Evolutionary conservation across 2,329 filamentous ascomycete genomes (phyloP), one percentile per base, ranked within the genome.

Genomic region (Claviceps spartinae): DNA sequence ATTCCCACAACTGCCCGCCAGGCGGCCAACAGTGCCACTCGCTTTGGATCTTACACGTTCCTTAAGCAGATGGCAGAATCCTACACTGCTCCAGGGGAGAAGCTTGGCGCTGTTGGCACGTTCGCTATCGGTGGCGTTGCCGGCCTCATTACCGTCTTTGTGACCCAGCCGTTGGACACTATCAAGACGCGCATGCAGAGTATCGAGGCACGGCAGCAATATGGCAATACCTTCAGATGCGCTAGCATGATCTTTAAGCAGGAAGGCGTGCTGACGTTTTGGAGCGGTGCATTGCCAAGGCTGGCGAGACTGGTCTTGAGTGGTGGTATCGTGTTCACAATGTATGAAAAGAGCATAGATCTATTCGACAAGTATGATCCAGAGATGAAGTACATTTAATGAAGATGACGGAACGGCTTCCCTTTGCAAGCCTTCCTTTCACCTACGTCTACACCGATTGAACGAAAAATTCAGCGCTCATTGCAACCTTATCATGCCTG

Each of bases 161-260:
- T 80, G 34, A 84, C 81, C 50, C 80, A 84, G 65, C 81, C 80
- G 20, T 72, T 98, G 44, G 93, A 98, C 67, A 97, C 91, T 0
- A 79, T 98, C 66, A 98, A 98, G 79, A 98, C 93, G 58, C 71
- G 88, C 56, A 98, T 98, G 93, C 93, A 98, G 77, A 95, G 88
- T 59, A 84, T 96, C 55, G 88, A 96, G 67, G 88, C 91, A 37
- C 79, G 78, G 56, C 73, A 71, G 44, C 71, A 84, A 55, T 98
- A 98, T 65, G 89, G 86, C 64, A 96, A 95, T 69, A 93, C 85
- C 60, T 78, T 95, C 58, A 78, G 82, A 47, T 98, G 93, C 67
- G 90, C 86, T 0, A 75, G 78, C 11, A 76, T 83, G 62, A 95
- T 98, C 58, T 85, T 93, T 67, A 86, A 82, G 69, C 82, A 96